phyloP scores from a whole-genome alignment of 1,284 basidiomycete species.

The Agroathelia rolfsii region DNA sequence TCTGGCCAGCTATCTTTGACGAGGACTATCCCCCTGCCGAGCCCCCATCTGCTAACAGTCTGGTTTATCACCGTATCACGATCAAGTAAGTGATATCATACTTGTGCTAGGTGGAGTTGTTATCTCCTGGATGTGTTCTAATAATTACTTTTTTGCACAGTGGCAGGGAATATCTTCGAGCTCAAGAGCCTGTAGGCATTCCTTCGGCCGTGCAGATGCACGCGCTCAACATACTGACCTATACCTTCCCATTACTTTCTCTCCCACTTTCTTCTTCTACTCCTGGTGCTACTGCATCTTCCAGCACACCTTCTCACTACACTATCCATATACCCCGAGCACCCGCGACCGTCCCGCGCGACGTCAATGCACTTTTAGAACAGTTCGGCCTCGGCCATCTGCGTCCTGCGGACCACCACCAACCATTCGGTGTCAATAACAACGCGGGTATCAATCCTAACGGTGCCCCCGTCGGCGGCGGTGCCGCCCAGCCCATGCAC shows the following conservation, averaged over 20 bases:
- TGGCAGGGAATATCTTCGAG: conserved; percentile 48
- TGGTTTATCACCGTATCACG: conserved; percentile 47
- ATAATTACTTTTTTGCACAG: conserved; percentile 27
- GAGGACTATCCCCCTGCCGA: conserved; percentile 33
- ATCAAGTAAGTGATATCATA: conserved; percentile 40
- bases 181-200: conserved; percentile 34
- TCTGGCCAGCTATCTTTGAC: conserved; percentile 57
- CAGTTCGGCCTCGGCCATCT: conserved; percentile 50
- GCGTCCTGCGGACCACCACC: conserved; percentile 20
- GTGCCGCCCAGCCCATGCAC: conserved; percentile 11
- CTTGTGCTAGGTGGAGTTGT: conserved; percentile 4
- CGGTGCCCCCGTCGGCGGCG: conserved; percentile 7
- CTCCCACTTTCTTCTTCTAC: conserved; percentile 21
- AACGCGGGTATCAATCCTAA: conserved; percentile 9
- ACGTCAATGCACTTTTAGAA: conserved; percentile 51
- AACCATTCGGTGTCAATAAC: conserved; percentile 2
- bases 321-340: conserved; percentile 17
- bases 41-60: conserved; percentile 29
- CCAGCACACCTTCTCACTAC: conserved; percentile 8
- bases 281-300: no score
- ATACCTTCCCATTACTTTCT: conserved; percentile 52
- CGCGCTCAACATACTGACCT: conserved; percentile 58
- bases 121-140: background rate
- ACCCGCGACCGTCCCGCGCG: conserved; percentile 24
- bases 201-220: conserved; percentile 57